A percentile compares a stretch with the other conserved stretches of the same genome.
phyloP scores from a whole-genome alignment of 176 grass and related monocot species.

The Avena eriantha region DNA sequence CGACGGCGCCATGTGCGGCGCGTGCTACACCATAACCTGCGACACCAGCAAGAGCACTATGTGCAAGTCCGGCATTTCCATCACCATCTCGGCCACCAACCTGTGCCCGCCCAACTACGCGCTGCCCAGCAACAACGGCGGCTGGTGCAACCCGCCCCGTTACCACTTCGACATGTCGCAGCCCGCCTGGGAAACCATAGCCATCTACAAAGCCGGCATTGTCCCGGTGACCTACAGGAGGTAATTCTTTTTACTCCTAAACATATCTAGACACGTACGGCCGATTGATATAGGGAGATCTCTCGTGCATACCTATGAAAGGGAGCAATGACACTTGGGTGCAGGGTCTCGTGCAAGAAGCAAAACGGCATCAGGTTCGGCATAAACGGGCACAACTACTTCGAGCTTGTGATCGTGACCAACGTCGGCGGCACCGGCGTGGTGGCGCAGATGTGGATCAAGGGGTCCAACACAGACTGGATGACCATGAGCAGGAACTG shows the following conservation, averaged over 20 bases:
- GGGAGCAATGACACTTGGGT: not conserved
- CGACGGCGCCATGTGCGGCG: conserved; percentile 54
- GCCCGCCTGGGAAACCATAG: conserved; percentile 46
- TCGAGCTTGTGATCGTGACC: conserved; percentile 50
- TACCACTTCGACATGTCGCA: conserved; percentile 78
- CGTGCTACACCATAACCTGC: conserved; percentile 61
- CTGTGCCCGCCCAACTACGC: conserved; percentile 59
- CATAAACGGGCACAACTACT: conserved; percentile 56
- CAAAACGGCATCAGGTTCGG: conserved; percentile 52
- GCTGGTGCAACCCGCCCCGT: conserved; percentile 81
- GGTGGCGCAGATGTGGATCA: conserved; percentile 53
- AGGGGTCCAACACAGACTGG: conserved; percentile 52
- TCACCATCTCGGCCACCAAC: conserved; percentile 73
- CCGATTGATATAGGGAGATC: not conserved
- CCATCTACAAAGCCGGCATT: conserved; percentile 57
- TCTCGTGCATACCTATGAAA: not conserved
- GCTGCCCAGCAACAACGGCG: conserved; percentile 47
- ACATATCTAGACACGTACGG: too few species aligned
- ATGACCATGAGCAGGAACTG: conserved; percentile 67
- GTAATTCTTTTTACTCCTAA: not conserved
- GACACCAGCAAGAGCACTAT: conserved; percentile 41
- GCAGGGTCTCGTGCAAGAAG: conserved; percentile 48
- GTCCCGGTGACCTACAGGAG: conserved; percentile 51
- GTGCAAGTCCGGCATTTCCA: conserved; percentile 49
- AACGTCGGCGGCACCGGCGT: conserved; percentile 65